Evolutionary conservation across 192 early-diverging fungal genomes (phyloP).

Genomic region (Coemansia pectinata): DNA sequence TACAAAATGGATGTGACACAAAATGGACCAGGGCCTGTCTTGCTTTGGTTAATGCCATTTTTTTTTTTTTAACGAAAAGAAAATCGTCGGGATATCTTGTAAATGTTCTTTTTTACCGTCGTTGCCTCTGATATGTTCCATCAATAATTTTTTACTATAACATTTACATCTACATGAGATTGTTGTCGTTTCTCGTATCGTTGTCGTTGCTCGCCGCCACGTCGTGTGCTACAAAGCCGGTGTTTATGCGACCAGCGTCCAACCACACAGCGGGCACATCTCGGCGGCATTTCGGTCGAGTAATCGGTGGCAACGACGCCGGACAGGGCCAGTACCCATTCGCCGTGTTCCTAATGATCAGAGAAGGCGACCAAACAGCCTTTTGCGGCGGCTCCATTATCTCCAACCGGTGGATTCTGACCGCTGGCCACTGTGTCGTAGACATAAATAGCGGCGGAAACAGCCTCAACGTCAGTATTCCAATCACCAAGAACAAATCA

Average conservation of each 20-base stretch:
- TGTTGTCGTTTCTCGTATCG: not conserved
- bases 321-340: constrained; percentile 35
- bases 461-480: constrained; percentile 17
- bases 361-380: constrained; percentile 37
- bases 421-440: constrained; percentile 56
- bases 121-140: not conserved
- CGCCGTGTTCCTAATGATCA: constrained; percentile 41
- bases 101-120: not conserved
- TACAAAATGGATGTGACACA: not conserved
- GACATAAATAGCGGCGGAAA: constrained; percentile 18
- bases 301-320: constrained; percentile 53
- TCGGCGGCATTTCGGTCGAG: constrained; percentile 32
- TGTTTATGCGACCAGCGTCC: constrained; percentile 15
- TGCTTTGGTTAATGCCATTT: not conserved
- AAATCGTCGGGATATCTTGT: not conserved
- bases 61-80: not conserved
- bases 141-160: not conserved
- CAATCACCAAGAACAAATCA: not conserved
- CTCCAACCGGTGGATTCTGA: constrained; percentile 45
- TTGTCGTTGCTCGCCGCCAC: not conserved
- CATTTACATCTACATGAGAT: not conserved
- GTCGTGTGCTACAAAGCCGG: not conserved
- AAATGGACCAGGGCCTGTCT: not conserved
- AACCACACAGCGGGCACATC: not conserved
- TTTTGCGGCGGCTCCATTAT: constrained; percentile 54